Evolutionary conservation across 257 asterid genomes (phyloP).

Genomic region (Parsonsia alboflavescens): DNA sequence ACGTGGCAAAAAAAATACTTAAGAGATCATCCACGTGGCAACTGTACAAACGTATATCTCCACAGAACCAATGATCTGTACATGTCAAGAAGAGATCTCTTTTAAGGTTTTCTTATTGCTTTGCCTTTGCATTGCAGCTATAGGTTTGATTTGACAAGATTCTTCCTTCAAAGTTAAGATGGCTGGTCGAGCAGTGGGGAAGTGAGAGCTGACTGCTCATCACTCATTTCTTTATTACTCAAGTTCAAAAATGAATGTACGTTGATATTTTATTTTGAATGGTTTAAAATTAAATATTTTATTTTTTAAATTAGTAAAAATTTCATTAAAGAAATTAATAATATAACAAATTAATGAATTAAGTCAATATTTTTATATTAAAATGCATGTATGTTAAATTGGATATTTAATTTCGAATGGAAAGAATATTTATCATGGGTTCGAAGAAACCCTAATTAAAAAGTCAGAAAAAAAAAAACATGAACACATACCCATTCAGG

Average conservation of each 20-base stretch:
- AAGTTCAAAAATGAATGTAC: too few relatives aligned
- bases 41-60: slow-evolving; percentile 12
- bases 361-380: too few relatives aligned
- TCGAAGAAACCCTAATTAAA: neutral
- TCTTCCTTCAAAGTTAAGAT: slow-evolving; percentile 49
- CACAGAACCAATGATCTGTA: slow-evolving; percentile 37
- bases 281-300: too few relatives aligned
- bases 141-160: slow-evolving; percentile 62
- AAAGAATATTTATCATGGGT: too few relatives aligned
- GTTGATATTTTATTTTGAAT: too few relatives aligned
- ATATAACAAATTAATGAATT: too few relatives aligned
- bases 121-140: neutral
- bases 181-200: neutral
- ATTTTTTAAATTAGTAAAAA: too few relatives aligned
- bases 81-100: slow-evolving; percentile 17
- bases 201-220: slow-evolving; percentile 20
- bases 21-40: slow-evolving; percentile 40
- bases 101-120: slow-evolving; percentile 23
- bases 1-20: slow-evolving; percentile 20
- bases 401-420: too few relatives aligned
- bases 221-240: too few relatives aligned
- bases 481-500: neutral
- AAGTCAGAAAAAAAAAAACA: neutral
- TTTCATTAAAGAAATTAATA: too few relatives aligned
- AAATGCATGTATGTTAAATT: too few relatives aligned